Percentiles rank a stretch among this genome's conserved stretches.
phyloP scores from a whole-genome alignment of 306 rosid genomes.

The Medicago truncatula region DNA sequence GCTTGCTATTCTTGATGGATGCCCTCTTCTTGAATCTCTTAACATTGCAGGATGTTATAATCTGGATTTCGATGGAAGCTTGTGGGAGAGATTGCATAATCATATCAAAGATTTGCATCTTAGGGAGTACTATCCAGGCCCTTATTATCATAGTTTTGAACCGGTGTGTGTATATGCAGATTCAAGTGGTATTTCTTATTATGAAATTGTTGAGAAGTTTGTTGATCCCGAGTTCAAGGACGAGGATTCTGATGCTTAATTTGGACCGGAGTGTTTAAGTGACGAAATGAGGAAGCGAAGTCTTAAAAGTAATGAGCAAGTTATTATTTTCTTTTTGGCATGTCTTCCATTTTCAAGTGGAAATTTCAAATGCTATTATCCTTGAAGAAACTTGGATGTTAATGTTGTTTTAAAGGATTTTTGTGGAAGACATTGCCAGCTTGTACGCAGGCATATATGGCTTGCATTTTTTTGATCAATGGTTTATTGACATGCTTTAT shows the following conservation, averaged over 20 bases:
- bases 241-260: not conserved
- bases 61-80: not conserved
- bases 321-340: not conserved
- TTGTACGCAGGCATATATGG: too few relatives aligned
- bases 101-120: not conserved
- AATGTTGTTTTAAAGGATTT: not conserved
- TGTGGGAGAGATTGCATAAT: not conserved
- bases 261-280: not conserved
- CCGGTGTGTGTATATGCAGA: not conserved
- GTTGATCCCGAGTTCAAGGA: not conserved
- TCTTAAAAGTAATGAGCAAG: not conserved
- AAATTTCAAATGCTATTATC: not conserved
- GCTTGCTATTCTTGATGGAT: conserved; percentile 19
- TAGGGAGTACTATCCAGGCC: not conserved
- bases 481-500: too few relatives aligned
- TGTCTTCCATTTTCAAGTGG: not conserved
- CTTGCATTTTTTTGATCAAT: not conserved
- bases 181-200: not conserved
- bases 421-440: too few relatives aligned
- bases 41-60: not conserved
- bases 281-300: too few relatives aligned
- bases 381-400: not conserved
- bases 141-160: too few relatives aligned
- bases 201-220: not conserved
- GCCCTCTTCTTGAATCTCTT: conserved; percentile 6